These are phyloP conservation scores for Domatiomyces globalis DNA, from an alignment of 2,329 filamentous ascomycete genomes.

Conservation along the genomic window DNA sequence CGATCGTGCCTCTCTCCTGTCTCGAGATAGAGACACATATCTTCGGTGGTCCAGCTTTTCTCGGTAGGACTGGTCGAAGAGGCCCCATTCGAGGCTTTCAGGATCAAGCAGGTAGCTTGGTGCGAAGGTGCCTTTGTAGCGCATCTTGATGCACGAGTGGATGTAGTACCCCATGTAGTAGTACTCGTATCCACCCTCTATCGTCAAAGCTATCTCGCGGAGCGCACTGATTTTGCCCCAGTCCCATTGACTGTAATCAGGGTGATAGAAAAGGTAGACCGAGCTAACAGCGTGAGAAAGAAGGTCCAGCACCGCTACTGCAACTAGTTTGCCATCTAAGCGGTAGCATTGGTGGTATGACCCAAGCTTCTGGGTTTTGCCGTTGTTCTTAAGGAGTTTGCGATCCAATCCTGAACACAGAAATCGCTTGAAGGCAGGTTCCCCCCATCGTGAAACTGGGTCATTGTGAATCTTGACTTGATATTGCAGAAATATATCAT, in stretches of 20 bases:
- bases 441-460: constrained; percentile 29
- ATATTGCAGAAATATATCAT: constrained; percentile 33
- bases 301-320: constrained; percentile 35
- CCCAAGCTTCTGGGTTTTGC: constrained; percentile 30
- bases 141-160: constrained; percentile 40
- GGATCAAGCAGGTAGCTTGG: constrained; percentile 38
- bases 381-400: constrained; percentile 23
- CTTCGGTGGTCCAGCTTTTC: constrained; percentile 28
- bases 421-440: constrained; percentile 33
- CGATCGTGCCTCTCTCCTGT: constrained; percentile 17
- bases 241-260: constrained; percentile 45
- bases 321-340: constrained; percentile 35
- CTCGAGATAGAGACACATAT: constrained; percentile 33
- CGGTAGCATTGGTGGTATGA: constrained; percentile 40
- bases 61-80: constrained; percentile 29
- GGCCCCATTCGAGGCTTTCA: constrained; percentile 32
- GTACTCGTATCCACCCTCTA: constrained; percentile 42
- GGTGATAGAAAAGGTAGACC: constrained; percentile 44
- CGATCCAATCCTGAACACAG: constrained; percentile 33
- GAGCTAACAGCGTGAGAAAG: constrained; percentile 35
- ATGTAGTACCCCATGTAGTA: constrained; percentile 60
- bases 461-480: constrained; percentile 34
- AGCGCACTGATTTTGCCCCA: constrained; percentile 51
- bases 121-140: constrained; percentile 34
- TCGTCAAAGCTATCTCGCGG: constrained; percentile 42